Percentiles rank a stretch among this genome's conserved stretches.
phyloP scores from a whole-genome alignment of 106 monocot species.

The Dactylorhiza incarnata region DNA sequence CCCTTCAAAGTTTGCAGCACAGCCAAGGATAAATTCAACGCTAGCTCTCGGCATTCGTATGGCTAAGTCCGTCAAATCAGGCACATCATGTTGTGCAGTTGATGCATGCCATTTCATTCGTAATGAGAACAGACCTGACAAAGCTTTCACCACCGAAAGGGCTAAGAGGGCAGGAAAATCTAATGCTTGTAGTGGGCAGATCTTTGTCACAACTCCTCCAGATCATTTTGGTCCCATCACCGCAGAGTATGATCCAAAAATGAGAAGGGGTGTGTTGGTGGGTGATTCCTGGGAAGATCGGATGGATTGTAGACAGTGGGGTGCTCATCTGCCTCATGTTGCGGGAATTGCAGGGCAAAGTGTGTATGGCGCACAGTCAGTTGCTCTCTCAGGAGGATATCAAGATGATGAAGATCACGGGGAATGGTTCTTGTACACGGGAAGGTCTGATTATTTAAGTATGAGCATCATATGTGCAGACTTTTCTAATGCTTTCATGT shows the following conservation, averaged over 20 bases:
- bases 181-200: slow-evolving; percentile 55
- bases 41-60: slow-evolving; percentile 45
- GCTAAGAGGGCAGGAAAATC: slow-evolving; percentile 52
- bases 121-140: slow-evolving; percentile 46
- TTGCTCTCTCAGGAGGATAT: slow-evolving; percentile 61
- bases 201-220: slow-evolving; percentile 51
- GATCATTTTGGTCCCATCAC: slow-evolving; percentile 57
- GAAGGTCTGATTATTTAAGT: slow-evolving; percentile 25
- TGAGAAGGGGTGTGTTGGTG: slow-evolving; percentile 41
- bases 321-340: slow-evolving; percentile 56
- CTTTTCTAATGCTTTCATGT: neutral
- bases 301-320: slow-evolving; percentile 59
- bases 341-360: slow-evolving; percentile 61
- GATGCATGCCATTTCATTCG: slow-evolving; percentile 32
- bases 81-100: slow-evolving; percentile 8
- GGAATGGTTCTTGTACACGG: slow-evolving; percentile 63
- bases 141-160: slow-evolving; percentile 48
- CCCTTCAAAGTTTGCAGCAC: slow-evolving; percentile 30
- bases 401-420: slow-evolving; percentile 66
- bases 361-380: slow-evolving; percentile 46
- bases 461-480: neutral
- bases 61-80: slow-evolving; percentile 33
- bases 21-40: slow-evolving; percentile 45
- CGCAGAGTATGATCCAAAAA: slow-evolving; percentile 45
- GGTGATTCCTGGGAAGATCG: slow-evolving; percentile 56